These are phyloP conservation scores for Coemansia sp. DNA, from an alignment of 192 early-diverging fungal genomes.

Conservation along the genomic window DNA sequence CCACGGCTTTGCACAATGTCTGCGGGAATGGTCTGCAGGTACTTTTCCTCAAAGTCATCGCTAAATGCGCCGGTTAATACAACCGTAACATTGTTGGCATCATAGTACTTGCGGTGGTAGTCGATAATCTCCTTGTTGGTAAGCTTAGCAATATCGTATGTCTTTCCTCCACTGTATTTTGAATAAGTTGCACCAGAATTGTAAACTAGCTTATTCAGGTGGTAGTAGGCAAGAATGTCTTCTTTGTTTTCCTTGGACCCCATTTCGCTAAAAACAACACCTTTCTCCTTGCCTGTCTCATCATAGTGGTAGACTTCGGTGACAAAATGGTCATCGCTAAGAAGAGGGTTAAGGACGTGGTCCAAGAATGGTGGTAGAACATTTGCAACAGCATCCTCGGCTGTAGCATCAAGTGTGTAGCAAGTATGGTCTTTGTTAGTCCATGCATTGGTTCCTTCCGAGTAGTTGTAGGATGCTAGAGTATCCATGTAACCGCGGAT, in stretches of 20 bases:
- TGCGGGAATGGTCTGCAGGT: slow-evolving; percentile 32
- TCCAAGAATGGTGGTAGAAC: slow-evolving; percentile 78
- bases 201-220: slow-evolving; percentile 44
- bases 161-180: slow-evolving; percentile 76
- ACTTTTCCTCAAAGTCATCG: slow-evolving; percentile 44
- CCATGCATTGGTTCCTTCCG: slow-evolving; percentile 74
- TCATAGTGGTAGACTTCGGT: slow-evolving; percentile 84
- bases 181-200: slow-evolving; percentile 59
- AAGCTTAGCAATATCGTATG: slow-evolving; percentile 66
- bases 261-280: slow-evolving; percentile 82
- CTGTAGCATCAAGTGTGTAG: slow-evolving; percentile 67
- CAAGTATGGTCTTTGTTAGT: slow-evolving; percentile 64
- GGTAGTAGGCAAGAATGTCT: slow-evolving; percentile 54
- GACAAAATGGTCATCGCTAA: slow-evolving; percentile 71
- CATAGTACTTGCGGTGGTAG: slow-evolving; percentile 78
- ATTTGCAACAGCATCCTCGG: slow-evolving; percentile 68
- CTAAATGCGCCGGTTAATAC: slow-evolving; percentile 62
- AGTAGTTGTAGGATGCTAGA: slow-evolving; percentile 71
- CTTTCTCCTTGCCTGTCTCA: slow-evolving; percentile 66
- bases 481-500: slow-evolving; percentile 75
- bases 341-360: slow-evolving; percentile 75
- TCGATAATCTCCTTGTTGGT: slow-evolving; percentile 72
- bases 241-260: slow-evolving; percentile 72
- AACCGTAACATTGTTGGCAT: slow-evolving; percentile 67
- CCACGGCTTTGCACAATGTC: slow-evolving; percentile 29